Conservation (phyloP, 805 yeast genomes). For the Blastobotrys attinorum region DNA sequence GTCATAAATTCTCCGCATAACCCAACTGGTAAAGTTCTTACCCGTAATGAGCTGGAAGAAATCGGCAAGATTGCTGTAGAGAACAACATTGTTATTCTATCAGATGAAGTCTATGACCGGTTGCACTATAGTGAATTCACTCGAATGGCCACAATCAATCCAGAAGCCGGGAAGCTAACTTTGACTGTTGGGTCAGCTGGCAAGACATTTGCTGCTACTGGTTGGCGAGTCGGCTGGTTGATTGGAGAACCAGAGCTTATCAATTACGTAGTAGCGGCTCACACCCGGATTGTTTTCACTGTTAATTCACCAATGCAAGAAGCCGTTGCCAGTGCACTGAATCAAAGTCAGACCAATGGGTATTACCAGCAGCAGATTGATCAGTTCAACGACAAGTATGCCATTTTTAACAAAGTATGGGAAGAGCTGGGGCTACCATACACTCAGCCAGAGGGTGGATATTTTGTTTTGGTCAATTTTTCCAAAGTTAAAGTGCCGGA, state of each 20-base stretch:
- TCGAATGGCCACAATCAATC: slow-evolving; percentile 74
- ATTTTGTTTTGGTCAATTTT: slow-evolving; percentile 83
- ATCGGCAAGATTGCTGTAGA: slow-evolving; percentile 81
- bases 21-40: slow-evolving; percentile 88
- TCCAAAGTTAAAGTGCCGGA: slow-evolving; percentile 71
- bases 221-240: slow-evolving; percentile 98
- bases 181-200: slow-evolving; percentile 96
- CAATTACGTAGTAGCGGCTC: slow-evolving; percentile 78
- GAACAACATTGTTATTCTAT: slow-evolving; percentile 70
- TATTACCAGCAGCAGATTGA: slow-evolving; percentile 67
- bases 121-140: slow-evolving; percentile 71
- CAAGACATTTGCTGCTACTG: slow-evolving; percentile 96
- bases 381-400: slow-evolving; percentile 63
- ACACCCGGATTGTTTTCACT: slow-evolving; percentile 88
- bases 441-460: slow-evolving; percentile 88
- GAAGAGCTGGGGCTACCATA: slow-evolving; percentile 86
- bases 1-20: slow-evolving; percentile 93
- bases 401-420: slow-evolving; percentile 65
- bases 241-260: slow-evolving; percentile 79
- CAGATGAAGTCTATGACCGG: slow-evolving; percentile 95
- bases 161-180: slow-evolving; percentile 71
- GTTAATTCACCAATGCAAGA: slow-evolving; percentile 90
- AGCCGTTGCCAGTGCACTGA: slow-evolving; percentile 76
- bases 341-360: slow-evolving; percentile 47
- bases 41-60: slow-evolving; percentile 59